A percentile compares a stretch with the other conserved stretches of the same genome.
phyloP scores from a whole-genome alignment of 495 filamentous ascomycete genomes.

The Podospora pseudoanserina region DNA sequence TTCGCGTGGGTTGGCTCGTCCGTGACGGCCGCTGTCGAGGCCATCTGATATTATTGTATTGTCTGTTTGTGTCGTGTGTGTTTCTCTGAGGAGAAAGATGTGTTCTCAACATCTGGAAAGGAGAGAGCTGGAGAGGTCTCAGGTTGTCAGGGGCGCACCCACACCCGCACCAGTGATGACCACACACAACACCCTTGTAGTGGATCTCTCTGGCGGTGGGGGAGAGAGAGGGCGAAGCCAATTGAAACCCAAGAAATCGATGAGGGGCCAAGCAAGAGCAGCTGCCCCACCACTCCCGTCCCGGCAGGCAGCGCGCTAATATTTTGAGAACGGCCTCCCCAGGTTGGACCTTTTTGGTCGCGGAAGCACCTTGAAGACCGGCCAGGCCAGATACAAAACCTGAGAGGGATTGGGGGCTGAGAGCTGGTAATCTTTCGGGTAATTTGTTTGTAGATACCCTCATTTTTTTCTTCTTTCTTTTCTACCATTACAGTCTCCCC shows the following conservation, averaged over 20 bases:
- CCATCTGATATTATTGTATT: conserved; percentile 12
- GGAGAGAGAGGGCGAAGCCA: conserved; percentile 6
- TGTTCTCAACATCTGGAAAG: not conserved
- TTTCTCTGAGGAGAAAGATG: not conserved
- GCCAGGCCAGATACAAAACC: not conserved
- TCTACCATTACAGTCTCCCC: not conserved
- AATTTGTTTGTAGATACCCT: not conserved
- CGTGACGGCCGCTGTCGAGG: conserved; percentile 15
- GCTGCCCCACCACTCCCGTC: conserved; percentile 11
- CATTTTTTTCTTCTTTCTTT: not conserved
- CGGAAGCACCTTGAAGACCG: not conserved
- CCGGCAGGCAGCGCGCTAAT: conserved; percentile 17
- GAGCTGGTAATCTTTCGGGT: not conserved
- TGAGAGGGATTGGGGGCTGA: not conserved
- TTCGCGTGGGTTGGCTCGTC: conserved; percentile 27
- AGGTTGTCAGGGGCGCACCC: conserved; percentile 4
- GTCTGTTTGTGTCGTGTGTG: too few species aligned
- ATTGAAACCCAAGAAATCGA: conserved; percentile 12
- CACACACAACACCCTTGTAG: conserved; percentile 4
- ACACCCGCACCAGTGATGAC: conserved; percentile 9
- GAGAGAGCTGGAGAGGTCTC: not conserved
- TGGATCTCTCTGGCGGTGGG: conserved; percentile 10
- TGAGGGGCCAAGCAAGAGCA: conserved; percentile 4
- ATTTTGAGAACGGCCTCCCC: not conserved
- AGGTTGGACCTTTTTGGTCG: conserved; percentile 6